Conservation (phyloP, 306 rosid genomes). For the Herpetospermum pedunculosum region DNA sequence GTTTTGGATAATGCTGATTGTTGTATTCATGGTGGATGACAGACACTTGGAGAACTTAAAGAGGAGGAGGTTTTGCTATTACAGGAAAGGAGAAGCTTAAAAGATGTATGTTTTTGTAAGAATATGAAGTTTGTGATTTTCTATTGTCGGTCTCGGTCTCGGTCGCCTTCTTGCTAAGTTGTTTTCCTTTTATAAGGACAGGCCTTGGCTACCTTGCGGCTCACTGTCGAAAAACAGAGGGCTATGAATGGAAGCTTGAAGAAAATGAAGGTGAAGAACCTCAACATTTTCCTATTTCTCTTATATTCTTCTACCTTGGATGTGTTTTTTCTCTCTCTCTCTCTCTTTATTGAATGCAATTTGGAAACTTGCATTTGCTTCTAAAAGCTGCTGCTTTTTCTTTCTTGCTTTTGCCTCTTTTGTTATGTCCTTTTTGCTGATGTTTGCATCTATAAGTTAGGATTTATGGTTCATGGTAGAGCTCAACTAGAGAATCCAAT, state of each 20-base stretch:
- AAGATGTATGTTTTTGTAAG: slow-evolving; percentile 31
- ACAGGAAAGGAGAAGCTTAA: slow-evolving; percentile 57
- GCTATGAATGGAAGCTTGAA: slow-evolving; percentile 47
- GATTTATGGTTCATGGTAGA: neutral
- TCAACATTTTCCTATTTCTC: neutral
- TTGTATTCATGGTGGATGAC: slow-evolving; percentile 16
- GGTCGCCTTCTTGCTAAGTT: neutral
- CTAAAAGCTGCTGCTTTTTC: neutral
- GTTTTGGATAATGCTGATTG: neutral
- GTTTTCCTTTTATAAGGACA: slow-evolving; percentile 19
- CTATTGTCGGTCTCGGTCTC: neutral
- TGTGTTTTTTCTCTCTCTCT: too few relatives aligned
- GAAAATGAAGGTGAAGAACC: slow-evolving; percentile 77
- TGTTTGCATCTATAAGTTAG: neutral
- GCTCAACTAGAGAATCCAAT: neutral
- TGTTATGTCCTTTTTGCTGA: neutral
- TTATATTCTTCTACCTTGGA: neutral
- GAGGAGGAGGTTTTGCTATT: slow-evolving; percentile 66
- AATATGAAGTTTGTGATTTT: neutral
- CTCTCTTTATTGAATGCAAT: neutral
- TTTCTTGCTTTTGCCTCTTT: neutral
- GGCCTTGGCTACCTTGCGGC: slow-evolving; percentile 49
- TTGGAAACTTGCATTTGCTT: neutral
- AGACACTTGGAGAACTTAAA: slow-evolving; percentile 72
- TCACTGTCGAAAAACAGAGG: slow-evolving; percentile 46